These are phyloP conservation scores for Fraxinus anomala DNA, from an alignment of 257 asterid genomes.

Conservation along the genomic window DNA sequence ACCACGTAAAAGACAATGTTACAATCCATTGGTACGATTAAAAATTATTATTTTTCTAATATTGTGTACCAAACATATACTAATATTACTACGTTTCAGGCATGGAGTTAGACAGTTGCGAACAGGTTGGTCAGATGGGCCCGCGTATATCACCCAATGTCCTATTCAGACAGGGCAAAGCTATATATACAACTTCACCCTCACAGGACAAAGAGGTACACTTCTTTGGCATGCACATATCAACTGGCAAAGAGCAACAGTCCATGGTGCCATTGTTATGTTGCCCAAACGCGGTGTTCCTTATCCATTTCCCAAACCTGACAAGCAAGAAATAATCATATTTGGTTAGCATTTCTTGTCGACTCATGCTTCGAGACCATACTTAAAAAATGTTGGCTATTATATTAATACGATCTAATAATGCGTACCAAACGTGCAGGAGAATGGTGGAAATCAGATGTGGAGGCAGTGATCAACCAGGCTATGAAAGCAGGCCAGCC, in stretches of 20 bases:
- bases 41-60: not conserved
- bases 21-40: slow-evolving; percentile 63
- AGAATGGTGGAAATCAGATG: slow-evolving; percentile 48
- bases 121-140: slow-evolving; percentile 85
- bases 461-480: slow-evolving; percentile 42
- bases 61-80: not conserved
- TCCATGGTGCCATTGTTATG: slow-evolving; percentile 75
- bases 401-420: not conserved
- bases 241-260: slow-evolving; percentile 74
- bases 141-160: slow-evolving; percentile 70
- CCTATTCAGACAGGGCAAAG: slow-evolving; percentile 72
- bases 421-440: slow-evolving; percentile 23
- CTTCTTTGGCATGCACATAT: slow-evolving; percentile 75
- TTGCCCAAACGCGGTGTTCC: slow-evolving; percentile 57
- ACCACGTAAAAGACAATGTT: slow-evolving; percentile 64
- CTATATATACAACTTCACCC: slow-evolving; percentile 59
- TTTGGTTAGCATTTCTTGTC: slow-evolving; percentile 40
- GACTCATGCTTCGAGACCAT: not conserved
- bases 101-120: slow-evolving; percentile 73
- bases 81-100: slow-evolving; percentile 36
- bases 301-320: slow-evolving; percentile 75
- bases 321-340: slow-evolving; percentile 58
- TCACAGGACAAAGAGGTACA: slow-evolving; percentile 72
- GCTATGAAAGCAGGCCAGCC: slow-evolving; percentile 34
- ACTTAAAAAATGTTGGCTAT: not conserved